These are phyloP conservation scores for Coprinellus micaceus DNA, from an alignment of 768 basidiomycete species.

Conservation along the genomic window DNA sequence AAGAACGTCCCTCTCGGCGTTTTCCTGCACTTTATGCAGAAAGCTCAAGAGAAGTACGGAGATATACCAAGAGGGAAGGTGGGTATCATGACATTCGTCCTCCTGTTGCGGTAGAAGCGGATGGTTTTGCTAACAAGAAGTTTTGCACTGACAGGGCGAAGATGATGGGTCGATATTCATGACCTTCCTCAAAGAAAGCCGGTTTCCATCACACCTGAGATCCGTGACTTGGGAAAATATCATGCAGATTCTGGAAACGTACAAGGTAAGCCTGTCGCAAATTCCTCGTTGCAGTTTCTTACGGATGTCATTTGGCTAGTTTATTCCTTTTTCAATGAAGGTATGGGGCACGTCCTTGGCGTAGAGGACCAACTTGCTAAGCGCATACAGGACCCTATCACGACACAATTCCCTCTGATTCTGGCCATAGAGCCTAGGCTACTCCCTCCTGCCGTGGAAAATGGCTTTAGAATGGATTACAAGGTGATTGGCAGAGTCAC, in stretches of 20 bases:
- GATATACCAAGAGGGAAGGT: conserved; percentile 64
- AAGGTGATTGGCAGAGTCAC: conserved; percentile 43
- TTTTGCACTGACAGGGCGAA: conserved; percentile 43
- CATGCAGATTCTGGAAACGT: conserved; percentile 63
- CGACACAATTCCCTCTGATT: conserved; percentile 72
- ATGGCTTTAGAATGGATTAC: conserved; percentile 76
- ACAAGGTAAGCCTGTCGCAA: conserved; percentile 46
- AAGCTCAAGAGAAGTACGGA: conserved; percentile 56
- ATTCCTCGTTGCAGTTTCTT: neutral
- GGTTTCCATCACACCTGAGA: conserved; percentile 56
- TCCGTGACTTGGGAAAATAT: conserved; percentile 61
- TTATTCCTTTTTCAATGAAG: conserved; percentile 74
- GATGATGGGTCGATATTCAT: conserved; percentile 70
- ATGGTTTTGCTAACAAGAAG: conserved; percentile 8
- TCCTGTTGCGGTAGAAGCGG: neutral
- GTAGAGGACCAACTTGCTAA: conserved; percentile 1
- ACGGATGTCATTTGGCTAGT: conserved; percentile 36
- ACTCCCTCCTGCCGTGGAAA: conserved; percentile 64
- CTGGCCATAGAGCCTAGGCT: conserved; percentile 74
- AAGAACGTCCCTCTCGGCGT: conserved; percentile 57
- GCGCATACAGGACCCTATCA: conserved; percentile 62
- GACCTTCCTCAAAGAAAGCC: conserved; percentile 66
- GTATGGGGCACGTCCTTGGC: conserved; percentile 32
- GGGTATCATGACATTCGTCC: conserved; percentile 10
- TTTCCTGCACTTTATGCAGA: conserved; percentile 60